These are phyloP conservation scores for Gastroboletus turbinatus DNA, from an alignment of 1,284 basidiomycete species.

Conservation along the genomic window DNA sequence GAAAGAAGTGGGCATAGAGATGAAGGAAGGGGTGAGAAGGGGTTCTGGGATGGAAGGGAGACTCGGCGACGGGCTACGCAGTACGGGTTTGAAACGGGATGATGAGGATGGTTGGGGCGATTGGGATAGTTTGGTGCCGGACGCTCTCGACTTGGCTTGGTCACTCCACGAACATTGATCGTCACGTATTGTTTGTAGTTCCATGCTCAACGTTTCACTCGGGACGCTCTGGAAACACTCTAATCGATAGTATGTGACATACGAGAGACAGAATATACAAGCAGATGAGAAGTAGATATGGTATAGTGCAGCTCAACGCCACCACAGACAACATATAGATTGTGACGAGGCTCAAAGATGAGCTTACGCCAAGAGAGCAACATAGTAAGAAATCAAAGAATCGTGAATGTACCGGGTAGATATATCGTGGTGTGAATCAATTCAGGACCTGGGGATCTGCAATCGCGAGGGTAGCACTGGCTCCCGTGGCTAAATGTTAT, in stretches of 20 bases:
- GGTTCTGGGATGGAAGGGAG: conserved; percentile 32
- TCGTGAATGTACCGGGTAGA: not conserved
- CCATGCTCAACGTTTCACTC: not conserved
- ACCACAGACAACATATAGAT: conserved; percentile 10
- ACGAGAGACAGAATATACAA: not conserved
- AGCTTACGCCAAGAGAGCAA: not conserved
- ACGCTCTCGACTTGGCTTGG: not conserved
- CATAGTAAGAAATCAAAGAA: not conserved
- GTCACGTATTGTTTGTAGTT: not conserved
- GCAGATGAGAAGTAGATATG: not conserved
- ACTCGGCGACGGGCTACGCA: conserved; percentile 24
- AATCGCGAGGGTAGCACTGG: not conserved
- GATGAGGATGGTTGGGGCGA: not conserved
- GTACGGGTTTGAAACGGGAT: not conserved
- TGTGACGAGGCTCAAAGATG: not conserved
- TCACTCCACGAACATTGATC: not conserved
- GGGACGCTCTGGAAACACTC: not conserved
- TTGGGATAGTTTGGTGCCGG: not conserved
- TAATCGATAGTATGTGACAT: not conserved
- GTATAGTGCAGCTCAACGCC: conserved; percentile 20
- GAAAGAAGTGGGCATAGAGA: conserved; percentile 61
- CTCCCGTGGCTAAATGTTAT: conserved; percentile 14
- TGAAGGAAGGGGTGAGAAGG: conserved; percentile 53
- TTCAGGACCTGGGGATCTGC: not conserved
- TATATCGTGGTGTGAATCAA: not conserved